These are phyloP conservation scores for Xerophyta viscosa DNA, from an alignment of 106 monocot genomes.

Conservation along the genomic window DNA sequence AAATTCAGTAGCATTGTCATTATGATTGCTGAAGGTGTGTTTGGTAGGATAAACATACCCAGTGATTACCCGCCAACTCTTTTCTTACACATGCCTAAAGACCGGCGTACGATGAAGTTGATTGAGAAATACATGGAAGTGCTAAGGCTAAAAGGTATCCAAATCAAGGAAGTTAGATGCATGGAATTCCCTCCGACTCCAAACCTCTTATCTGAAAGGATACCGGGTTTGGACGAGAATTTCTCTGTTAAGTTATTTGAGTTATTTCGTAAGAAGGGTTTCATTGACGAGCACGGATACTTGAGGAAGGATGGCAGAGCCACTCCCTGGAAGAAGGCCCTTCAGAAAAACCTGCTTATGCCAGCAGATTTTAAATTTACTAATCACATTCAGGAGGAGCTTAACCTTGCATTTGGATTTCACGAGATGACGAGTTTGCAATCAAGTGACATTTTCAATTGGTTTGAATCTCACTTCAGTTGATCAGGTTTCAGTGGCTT, in stretches of 20 bases:
- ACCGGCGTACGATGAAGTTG: conserved; percentile 24
- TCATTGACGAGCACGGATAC: conserved; percentile 58
- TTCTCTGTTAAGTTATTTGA: conserved; percentile 50
- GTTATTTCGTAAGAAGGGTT: conserved; percentile 47
- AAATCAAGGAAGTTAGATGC: conserved; percentile 56
- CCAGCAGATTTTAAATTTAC: conserved; percentile 22
- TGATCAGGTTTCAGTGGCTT: conserved; percentile 11
- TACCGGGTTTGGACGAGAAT: conserved; percentile 41
- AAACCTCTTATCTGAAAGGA: conserved; percentile 47
- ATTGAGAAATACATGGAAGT: conserved; percentile 48
- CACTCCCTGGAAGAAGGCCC: conserved; percentile 52
- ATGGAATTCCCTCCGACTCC: conserved; percentile 65
- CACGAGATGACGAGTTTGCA: conserved; percentile 95
- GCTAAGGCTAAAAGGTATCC: conserved; percentile 48
- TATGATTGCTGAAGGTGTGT: conserved; percentile 90
- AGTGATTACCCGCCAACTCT: conserved; percentile 59
- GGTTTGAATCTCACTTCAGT: conserved; percentile 64
- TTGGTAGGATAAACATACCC: conserved; percentile 24
- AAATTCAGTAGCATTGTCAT: conserved; percentile 59
- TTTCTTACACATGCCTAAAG: conserved; percentile 96
- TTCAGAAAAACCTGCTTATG: conserved; percentile 22
- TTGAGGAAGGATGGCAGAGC: conserved; percentile 72
- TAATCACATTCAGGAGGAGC: conserved; percentile 72
- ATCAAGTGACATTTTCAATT: conserved; percentile 45
- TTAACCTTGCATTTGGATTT: conserved; percentile 86